Base-by-base conservation (phyloP, 2,329 filamentous ascomycete species). In the Diaporthe aspalathi region DNA sequence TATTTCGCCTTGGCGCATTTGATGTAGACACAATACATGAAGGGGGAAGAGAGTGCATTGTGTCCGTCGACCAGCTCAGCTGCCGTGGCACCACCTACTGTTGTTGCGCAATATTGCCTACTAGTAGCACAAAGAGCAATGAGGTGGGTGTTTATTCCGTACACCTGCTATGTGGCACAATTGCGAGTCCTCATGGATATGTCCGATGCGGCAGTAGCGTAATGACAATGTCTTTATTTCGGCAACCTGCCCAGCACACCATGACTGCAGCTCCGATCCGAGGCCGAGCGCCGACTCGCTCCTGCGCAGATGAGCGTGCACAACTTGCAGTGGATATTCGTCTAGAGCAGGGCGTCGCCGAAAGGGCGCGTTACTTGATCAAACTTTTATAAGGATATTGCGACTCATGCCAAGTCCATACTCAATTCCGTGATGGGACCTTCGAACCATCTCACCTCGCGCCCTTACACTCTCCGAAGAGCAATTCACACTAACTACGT, bases 251-350 rank as follows among this genome's bases (percentile, higher is more conserved):
- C 35, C 20, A 6, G n/a, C 8, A 56, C 4, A 16, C 22, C 27
- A 12, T 27, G 38, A 6, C 1, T 62, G 57, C 20, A 63, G 29
- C 45, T 50, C 60, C 60, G 60, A 5, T 17, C 60, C 60, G 45
- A 65, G 50, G 60, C 60, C 60, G 60, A 65, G 60, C 45, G 45
- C 45, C 45, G 60, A 63, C 43, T 65, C 45, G 60, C 60, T 50
- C 45, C 45, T 65, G 60, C 60, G 45, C 45, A 65, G 27, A 45
- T 65, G 60, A 65, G 60, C 60, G 29, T 27, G 22, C 40, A 47
- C 57, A 24, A 17, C 4, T 49, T 20, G 12, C 27, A 4, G 11
- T 45, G 20, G 20, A 50, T 20, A 47, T 47, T 38, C 9, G 45
- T 50, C 29, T 24, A 20, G 27, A 16, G 22, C 5, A 65, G 60